phyloP scores from a whole-genome alignment of 2,329 filamentous ascomycete species.

The Ilyonectria mors-panacis region DNA sequence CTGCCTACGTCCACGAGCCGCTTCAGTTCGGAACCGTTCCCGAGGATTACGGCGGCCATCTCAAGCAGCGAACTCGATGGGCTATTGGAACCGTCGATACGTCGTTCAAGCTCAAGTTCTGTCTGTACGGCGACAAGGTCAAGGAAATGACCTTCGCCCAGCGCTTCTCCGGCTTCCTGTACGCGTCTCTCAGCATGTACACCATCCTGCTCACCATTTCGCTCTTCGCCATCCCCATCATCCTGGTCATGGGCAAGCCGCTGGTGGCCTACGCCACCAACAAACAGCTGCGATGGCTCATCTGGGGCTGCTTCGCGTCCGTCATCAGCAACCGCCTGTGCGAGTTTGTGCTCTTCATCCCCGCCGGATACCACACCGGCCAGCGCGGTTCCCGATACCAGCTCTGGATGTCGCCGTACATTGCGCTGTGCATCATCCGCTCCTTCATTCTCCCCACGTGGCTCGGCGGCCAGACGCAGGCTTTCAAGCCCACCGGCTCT shows the following conservation, averaged over 20 bases:
- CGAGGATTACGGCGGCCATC: conserved; percentile 68
- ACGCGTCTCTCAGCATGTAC: conserved; percentile 69
- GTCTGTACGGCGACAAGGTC: conserved; percentile 68
- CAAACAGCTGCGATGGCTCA: conserved; percentile 71
- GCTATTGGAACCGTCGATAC: conserved; percentile 71
- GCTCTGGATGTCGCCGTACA: conserved; percentile 76
- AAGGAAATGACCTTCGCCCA: conserved; percentile 69
- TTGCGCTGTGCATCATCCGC: conserved; percentile 70
- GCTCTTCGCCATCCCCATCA: conserved; percentile 72
- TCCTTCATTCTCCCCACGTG: conserved; percentile 71
- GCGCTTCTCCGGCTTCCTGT: conserved; percentile 72
- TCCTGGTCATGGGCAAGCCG: conserved; percentile 69
- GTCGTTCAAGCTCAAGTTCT: conserved; percentile 73
- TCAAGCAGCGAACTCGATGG: conserved; percentile 72
- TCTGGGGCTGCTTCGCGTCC: conserved; percentile 68
- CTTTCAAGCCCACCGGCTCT: conserved; percentile 74
- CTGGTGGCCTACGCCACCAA: conserved; percentile 69
- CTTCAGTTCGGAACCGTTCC: conserved; percentile 74
- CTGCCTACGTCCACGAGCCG: conserved; percentile 71
- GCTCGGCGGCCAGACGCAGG: conserved; percentile 71
- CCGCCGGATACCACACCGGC: conserved; percentile 71
- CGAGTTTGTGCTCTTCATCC: conserved; percentile 71
- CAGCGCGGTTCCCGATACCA: conserved; percentile 70
- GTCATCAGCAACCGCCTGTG: conserved; percentile 67
- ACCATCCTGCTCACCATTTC: conserved; percentile 69